Percentiles rank a stretch among this genome's conserved stretches.
phyloP scores from a whole-genome alignment of 768 basidiomycete species.

The Mycena maculata region DNA sequence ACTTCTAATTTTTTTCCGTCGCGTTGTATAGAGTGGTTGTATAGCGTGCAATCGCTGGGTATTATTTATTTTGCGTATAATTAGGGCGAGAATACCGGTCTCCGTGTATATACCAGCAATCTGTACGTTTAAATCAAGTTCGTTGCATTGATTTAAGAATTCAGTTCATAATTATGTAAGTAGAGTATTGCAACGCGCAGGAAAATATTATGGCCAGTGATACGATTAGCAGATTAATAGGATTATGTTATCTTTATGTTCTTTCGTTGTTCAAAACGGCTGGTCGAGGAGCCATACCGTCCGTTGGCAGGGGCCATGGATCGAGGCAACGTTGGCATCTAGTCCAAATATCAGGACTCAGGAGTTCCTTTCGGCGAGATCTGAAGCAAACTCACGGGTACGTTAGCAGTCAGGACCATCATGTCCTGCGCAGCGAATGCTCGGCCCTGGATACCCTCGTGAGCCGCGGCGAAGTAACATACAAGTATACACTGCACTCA shows the following conservation, averaged over 20 bases:
- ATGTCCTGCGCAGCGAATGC: background rate
- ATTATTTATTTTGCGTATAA: conserved; percentile 16
- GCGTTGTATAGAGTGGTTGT: too few species aligned
- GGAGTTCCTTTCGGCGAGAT: background rate
- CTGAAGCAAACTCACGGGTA: background rate
- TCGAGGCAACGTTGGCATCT: background rate
- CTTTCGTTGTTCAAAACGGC: background rate
- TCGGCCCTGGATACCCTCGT: background rate
- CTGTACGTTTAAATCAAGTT: too few species aligned
- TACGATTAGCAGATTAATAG: background rate
- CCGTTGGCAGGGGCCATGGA: background rate
- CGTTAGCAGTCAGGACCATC: background rate
- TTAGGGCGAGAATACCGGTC: background rate
- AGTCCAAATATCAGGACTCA: background rate
- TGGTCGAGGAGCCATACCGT: background rate
- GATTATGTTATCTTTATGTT: conserved; percentile 6
- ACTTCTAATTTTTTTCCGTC: too few species aligned
- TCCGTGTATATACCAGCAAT: background rate
- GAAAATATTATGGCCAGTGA: too few species aligned
- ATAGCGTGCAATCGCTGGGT: too few species aligned
- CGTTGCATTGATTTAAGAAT: background rate
- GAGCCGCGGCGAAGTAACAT: too few species aligned
- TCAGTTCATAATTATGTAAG: too few species aligned
- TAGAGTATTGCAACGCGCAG: too few species aligned
- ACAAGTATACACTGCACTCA: background rate